phyloP scores from a whole-genome alignment of 192 early-diverging fungal species.

The Allomyces macrogynus region DNA sequence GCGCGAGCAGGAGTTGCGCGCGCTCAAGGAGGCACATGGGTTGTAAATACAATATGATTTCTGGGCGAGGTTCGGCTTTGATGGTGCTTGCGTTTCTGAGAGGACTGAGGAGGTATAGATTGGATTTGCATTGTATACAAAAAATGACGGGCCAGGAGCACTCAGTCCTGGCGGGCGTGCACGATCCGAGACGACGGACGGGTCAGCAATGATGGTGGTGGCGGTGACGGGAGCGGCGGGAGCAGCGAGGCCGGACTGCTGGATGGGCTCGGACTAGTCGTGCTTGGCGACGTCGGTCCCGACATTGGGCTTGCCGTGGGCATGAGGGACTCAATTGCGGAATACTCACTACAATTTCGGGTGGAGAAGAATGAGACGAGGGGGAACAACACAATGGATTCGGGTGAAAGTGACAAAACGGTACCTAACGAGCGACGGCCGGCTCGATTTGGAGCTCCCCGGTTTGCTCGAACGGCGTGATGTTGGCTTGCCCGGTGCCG shows the following conservation, averaged over 20 bases:
- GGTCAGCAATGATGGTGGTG: no score
- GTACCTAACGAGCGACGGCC: background rate
- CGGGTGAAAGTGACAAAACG: background rate
- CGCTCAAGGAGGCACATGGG: constrained; percentile 21
- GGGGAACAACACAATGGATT: background rate
- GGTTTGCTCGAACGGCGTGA: no score
- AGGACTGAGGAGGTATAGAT: background rate
- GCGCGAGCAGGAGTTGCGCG: constrained; percentile 50
- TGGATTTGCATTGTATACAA: background rate
- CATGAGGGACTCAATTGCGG: no score
- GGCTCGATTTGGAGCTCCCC: background rate
- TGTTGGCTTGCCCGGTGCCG: background rate
- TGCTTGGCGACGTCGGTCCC: no score
- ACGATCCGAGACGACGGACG: no score
- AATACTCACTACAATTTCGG: background rate
- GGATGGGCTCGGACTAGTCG: no score
- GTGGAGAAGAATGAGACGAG: background rate
- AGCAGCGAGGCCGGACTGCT: no score
- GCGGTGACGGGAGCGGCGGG: no score
- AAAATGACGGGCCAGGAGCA: background rate
- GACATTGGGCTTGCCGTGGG: no score
- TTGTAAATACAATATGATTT: background rate
- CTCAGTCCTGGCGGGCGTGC: background rate
- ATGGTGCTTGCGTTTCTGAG: no score
- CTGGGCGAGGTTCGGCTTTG: background rate